Conservation (phyloP, 805 yeast genomes). For the Sugiyamaella chiloensis region DNA sequence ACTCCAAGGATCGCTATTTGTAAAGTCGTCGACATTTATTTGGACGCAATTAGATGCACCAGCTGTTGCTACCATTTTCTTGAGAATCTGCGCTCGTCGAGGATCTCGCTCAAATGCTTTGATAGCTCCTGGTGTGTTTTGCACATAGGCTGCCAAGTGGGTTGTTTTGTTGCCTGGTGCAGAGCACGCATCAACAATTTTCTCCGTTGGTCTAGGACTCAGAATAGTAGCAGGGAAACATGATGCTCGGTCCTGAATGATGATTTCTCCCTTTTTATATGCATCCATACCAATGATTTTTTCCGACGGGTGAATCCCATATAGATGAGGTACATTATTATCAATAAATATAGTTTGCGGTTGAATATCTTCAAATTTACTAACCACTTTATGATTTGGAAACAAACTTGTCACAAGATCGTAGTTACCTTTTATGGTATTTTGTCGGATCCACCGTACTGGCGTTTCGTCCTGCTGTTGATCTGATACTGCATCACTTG, state of each 20-base stretch:
- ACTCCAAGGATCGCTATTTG: conserved; percentile 47
- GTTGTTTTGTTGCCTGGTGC: conserved; percentile 99
- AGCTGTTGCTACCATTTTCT: conserved; percentile 77
- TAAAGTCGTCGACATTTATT: conserved; percentile 56
- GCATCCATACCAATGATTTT: conserved; percentile 63
- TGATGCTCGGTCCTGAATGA: conserved; percentile 94
- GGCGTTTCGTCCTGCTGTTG: conserved; percentile 30
- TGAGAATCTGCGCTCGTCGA: conserved; percentile 63
- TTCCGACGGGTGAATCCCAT: conserved; percentile 77
- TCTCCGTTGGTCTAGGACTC: conserved; percentile 55
- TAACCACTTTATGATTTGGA: conserved; percentile 43
- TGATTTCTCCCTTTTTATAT: conserved; percentile 71
- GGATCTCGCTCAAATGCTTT: conserved; percentile 87
- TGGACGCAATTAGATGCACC: conserved; percentile 51
- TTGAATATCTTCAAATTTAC: conserved; percentile 40
- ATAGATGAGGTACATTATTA: conserved; percentile 67
- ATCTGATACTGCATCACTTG: conserved; percentile 48
- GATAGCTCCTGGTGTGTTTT: conserved; percentile 41
- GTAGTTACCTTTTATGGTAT: conserved; percentile 52
- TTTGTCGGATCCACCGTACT: conserved; percentile 54
- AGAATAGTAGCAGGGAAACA: conserved; percentile 92
- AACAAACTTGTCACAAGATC: conserved; percentile 38
- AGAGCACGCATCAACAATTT: conserved; percentile 88
- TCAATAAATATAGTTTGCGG: conserved; percentile 53
- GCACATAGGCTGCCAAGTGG: conserved; percentile 70